These are phyloP conservation scores for Eucalyptus caleyi DNA, from an alignment of 345 rosid species.

Conservation along the genomic window DNA sequence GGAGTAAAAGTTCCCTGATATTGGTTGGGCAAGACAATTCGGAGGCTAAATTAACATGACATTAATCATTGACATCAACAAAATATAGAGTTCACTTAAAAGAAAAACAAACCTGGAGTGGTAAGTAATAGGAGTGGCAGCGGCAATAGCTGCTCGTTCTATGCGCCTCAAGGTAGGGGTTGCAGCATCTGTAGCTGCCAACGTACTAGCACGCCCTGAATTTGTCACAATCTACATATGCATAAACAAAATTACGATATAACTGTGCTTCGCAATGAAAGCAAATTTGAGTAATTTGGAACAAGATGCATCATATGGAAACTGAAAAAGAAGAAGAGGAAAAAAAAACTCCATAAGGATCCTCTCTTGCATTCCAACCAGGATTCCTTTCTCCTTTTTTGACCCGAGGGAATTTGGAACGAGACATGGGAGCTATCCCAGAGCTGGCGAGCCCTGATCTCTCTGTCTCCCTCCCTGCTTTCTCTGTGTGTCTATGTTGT, in stretches of 20 bases:
- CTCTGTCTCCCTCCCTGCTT: neutral
- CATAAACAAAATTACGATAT: neutral
- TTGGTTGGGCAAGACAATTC: neutral
- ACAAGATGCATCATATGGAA: neutral
- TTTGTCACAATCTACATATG: slow-evolving; percentile 78
- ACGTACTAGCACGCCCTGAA: slow-evolving; percentile 84
- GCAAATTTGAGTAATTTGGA: neutral
- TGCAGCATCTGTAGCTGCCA: slow-evolving; percentile 99
- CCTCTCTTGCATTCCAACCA: neutral
- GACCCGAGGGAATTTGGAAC: neutral
- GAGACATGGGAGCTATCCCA: neutral
- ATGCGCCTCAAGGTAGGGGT: slow-evolving; percentile 95
- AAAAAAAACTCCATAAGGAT: neutral
- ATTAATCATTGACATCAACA: neutral
- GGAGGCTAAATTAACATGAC: neutral
- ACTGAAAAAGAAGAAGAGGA: neutral
- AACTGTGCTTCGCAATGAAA: neutral
- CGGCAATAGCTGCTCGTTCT: slow-evolving; percentile 98
- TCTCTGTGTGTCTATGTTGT: neutral
- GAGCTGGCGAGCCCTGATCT: neutral
- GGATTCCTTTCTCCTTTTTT: neutral
- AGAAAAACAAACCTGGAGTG: slow-evolving; percentile 42
- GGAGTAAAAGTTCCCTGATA: slow-evolving; percentile 81
- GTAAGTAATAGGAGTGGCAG: slow-evolving; percentile 94
- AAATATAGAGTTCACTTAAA: neutral